phyloP scores from a whole-genome alignment of 2,329 filamentous ascomycete species.

The Hypoxylon sp. region DNA sequence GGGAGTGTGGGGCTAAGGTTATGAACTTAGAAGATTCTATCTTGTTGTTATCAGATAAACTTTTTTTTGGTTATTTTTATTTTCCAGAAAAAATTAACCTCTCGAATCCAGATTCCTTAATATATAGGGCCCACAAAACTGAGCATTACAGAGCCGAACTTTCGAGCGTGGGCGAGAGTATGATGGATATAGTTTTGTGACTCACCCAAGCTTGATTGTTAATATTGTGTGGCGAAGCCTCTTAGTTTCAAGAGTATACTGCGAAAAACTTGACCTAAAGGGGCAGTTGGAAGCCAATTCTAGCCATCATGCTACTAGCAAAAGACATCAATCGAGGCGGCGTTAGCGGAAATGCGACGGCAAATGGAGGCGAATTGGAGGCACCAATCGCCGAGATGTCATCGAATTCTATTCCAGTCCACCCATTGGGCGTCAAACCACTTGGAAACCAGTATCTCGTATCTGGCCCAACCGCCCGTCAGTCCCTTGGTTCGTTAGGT shows the following conservation, averaged over 20 bases:
- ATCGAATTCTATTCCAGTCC: constrained; percentile 73
- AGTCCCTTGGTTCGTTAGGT: constrained; percentile 75
- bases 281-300: constrained; percentile 23
- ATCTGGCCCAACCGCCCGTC: constrained; percentile 75
- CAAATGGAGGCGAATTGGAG: constrained; percentile 34
- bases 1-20: constrained; percentile 7
- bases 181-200: constrained; percentile 26
- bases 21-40: constrained; percentile 31
- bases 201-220: constrained; percentile 29
- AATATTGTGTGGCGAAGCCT: constrained; percentile 32
- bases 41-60: neutral
- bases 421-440: constrained; percentile 88
- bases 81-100: constrained; percentile 5
- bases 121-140: constrained; percentile 21
- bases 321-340: constrained; percentile 45
- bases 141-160: constrained; percentile 10
- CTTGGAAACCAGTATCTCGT: constrained; percentile 85
- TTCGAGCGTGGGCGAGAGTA: constrained; percentile 12
- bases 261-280: constrained; percentile 32
- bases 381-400: constrained; percentile 22
- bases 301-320: constrained; percentile 46
- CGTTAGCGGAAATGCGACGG: constrained; percentile 27
- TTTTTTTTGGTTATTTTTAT: constrained; percentile 19
- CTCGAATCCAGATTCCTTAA: neutral
- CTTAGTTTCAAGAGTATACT: constrained; percentile 8